Evolutionary conservation across 2,329 filamentous ascomycete species (phyloP).

Genomic region (Pseudocercospora fijiensis): DNA sequence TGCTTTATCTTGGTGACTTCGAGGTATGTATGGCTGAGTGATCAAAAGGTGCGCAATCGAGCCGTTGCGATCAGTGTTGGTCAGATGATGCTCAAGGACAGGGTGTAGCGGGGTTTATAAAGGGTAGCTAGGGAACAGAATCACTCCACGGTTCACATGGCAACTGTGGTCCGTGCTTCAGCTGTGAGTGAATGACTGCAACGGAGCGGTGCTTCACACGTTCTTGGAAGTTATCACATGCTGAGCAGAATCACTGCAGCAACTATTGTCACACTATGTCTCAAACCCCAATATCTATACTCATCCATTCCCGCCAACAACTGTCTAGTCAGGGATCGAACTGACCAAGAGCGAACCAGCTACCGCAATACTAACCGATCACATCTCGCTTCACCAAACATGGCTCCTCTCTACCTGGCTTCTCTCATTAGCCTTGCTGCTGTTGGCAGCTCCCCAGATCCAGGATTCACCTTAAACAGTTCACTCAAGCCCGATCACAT

Average conservation of each 20-base stretch:
- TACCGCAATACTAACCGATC: not conserved
- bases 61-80: not conserved
- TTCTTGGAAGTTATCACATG: not conserved
- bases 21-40: not conserved
- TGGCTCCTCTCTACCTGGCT: not conserved
- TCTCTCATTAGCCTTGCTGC: not conserved
- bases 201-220: not conserved
- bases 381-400: not conserved
- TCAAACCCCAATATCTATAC: not conserved
- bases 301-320: not conserved
- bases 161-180: not conserved
- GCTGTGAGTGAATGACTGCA: not conserved
- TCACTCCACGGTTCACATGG: not conserved
- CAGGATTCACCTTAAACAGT: not conserved
- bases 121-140: not conserved
- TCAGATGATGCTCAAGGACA: too few relatives aligned
- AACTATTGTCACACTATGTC: not conserved
- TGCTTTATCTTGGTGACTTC: not conserved
- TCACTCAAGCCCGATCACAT: not conserved
- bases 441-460: not conserved
- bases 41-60: not conserved
- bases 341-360: not conserved
- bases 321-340: not conserved
- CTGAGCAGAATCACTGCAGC: not conserved
- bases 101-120: too few relatives aligned